These are phyloP conservation scores for Raphidocelis subcapitata DNA, from an alignment of 139 green algal species.

Conservation along the genomic window DNA sequence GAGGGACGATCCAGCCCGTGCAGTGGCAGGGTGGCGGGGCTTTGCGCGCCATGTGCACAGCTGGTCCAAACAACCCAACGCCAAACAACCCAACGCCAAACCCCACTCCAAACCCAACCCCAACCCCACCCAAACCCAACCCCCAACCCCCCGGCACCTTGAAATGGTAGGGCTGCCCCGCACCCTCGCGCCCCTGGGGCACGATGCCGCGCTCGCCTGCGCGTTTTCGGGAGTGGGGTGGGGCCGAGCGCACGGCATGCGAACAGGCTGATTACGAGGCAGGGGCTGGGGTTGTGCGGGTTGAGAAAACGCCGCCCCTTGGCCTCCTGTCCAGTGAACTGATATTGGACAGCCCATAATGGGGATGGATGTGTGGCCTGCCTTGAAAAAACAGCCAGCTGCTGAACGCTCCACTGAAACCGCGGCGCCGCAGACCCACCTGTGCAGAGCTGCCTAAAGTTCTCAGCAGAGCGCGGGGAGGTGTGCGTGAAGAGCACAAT, in stretches of 20 bases:
- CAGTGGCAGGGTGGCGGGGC: no score
- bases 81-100: no score
- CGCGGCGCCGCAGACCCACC: not conserved
- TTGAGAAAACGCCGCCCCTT: no score
- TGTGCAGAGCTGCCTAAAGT: slow-evolving; percentile 67
- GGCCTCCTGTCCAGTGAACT: no score
- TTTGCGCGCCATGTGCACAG: no score
- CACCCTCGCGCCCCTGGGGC: slow-evolving; percentile 45
- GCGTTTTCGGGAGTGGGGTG: no score
- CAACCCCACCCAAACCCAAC: no score
- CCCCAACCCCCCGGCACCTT: slow-evolving; percentile 38
- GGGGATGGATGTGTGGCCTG: not conserved
- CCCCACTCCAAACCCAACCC: no score
- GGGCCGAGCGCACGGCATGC: not conserved
- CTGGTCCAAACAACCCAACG: no score
- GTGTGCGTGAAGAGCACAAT: slow-evolving; percentile 55
- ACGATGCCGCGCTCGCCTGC: slow-evolving; percentile 58
- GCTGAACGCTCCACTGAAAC: no score
- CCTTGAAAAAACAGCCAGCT: not conserved
- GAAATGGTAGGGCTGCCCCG: slow-evolving; percentile 49
- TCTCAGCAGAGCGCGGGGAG: slow-evolving; percentile 52
- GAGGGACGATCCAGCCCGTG: no score
- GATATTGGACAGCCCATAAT: not conserved
- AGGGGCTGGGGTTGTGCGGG: not conserved
- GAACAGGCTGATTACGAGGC: not conserved